Base-by-base conservation (phyloP, 495 filamentous ascomycete genomes). In the Penicillium bialowiezense region DNA sequence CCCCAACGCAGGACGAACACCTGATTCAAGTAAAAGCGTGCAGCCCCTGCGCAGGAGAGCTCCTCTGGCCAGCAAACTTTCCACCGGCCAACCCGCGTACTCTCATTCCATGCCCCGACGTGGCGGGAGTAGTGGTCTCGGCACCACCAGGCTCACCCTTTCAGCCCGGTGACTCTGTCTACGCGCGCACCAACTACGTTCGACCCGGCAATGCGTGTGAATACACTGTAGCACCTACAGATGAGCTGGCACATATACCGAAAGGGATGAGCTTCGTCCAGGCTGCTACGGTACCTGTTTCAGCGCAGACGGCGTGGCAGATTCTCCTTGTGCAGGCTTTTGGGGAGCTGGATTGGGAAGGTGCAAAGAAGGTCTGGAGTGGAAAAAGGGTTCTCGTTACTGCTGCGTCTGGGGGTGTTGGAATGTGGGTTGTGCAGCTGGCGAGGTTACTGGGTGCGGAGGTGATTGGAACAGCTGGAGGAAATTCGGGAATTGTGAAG, bases 351-450 rank as follows among this genome's bases (percentile, higher is more conserved):
- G 34, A 29, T 28, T 7, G 59, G 28, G 46, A 52, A 12, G 19
- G 23, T 9, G 19, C 34, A 1, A 44, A 28, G 12, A 3, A 12
- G 10, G 5, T 19, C 6, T 59, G 58, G 47, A 64, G 54, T 9
- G 63, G 56, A 21, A 72, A 71, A 55, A 58, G 68, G 28, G 57
- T 81, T 2, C 64, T 82, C 10, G 63, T 82, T 23, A 78, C 72
- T 6, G 75, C 65, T 36, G 79, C 79, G 12, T 57, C 73, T 5
- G 70, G 80, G 2, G 75, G 77, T 3, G 76, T 82, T 4, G 82
- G 82, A 2, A 66, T 74, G 24, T 83, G 79, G 81, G 61, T 73
- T 12, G 67, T 79, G 46, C 82, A 84, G 63, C 55, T 86, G 20
- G 81, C 77, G 5, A 63, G 51, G 26, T 43, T 71, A 20, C 63